Percentiles rank a stretch among this genome's conserved stretches.
These are phyloP conservation scores for Helianthus annuus DNA, from an alignment of 129 eudicot species.

Conservation along the genomic window DNA sequence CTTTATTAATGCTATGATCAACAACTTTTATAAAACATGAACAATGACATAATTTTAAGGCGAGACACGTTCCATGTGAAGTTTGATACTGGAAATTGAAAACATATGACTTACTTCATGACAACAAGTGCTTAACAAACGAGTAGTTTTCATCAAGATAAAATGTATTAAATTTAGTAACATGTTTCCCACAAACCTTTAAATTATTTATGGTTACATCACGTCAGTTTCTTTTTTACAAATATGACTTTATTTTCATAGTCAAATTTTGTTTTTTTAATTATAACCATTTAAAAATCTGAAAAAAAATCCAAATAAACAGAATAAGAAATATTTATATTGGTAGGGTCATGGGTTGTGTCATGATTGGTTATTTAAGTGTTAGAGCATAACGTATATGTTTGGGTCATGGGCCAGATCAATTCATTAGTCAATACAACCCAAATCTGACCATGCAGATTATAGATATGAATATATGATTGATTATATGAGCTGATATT, in stretches of 20 bases:
- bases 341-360: background rate
- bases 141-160: background rate
- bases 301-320: background rate
- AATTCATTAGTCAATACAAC: too few relatives aligned
- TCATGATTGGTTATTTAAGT: background rate
- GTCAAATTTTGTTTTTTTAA: background rate
- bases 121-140: too few relatives aligned
- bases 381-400: too few relatives aligned
- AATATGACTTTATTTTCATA: background rate
- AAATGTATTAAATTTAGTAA: background rate
- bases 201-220: background rate
- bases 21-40: background rate
- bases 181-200: background rate
- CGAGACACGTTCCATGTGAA: background rate
- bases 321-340: background rate
- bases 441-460: too few relatives aligned
- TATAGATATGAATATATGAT: too few relatives aligned
- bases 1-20: background rate
- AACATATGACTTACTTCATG: too few relatives aligned
- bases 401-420: background rate
- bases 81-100: too few relatives aligned
- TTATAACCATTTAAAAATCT: background rate
- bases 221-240: background rate
- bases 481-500: too few relatives aligned
- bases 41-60: background rate